Conservation (phyloP, 768 basidiomycete species). For the Hemileccinum impolitum region DNA sequence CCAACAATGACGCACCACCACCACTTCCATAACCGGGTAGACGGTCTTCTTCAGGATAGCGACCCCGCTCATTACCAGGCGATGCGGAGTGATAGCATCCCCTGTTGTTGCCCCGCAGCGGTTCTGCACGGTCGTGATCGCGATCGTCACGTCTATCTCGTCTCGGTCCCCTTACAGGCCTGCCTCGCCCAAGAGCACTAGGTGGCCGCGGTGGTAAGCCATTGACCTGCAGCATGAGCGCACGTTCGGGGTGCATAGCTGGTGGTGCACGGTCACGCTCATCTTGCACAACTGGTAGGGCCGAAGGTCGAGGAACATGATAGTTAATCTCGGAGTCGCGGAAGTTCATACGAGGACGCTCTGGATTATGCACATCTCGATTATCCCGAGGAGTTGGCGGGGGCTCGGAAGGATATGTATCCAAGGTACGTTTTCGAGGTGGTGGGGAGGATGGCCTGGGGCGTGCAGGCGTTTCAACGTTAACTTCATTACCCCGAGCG, state of each 20-base stretch:
- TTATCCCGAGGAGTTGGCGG: constrained; percentile 7
- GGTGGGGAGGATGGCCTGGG: constrained; percentile 7
- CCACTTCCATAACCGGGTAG: constrained; percentile 5
- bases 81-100: constrained; percentile 8
- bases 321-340: constrained; percentile 10
- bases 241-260: constrained; percentile 31
- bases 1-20: constrained; percentile 35
- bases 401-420: constrained; percentile 8
- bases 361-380: constrained; percentile 6
- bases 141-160: constrained; percentile 21
- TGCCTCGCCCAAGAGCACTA: constrained; percentile 10
- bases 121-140: constrained; percentile 20
- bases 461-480: constrained; percentile 2
- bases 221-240: constrained; percentile 26
- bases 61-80: constrained; percentile 15
- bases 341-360: constrained; percentile 6
- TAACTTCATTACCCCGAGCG: constrained; percentile 1
- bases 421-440: constrained; percentile 7
- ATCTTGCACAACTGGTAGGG: background rate
- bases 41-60: constrained; percentile 14
- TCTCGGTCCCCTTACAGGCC: constrained; percentile 15
- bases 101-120: constrained; percentile 11
- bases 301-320: constrained; percentile 3
- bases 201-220: constrained; percentile 29
- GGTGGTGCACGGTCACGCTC: constrained; percentile 13